Evolutionary conservation across 306 rosid species (phyloP).

Genomic region (Acacia confusa): DNA sequence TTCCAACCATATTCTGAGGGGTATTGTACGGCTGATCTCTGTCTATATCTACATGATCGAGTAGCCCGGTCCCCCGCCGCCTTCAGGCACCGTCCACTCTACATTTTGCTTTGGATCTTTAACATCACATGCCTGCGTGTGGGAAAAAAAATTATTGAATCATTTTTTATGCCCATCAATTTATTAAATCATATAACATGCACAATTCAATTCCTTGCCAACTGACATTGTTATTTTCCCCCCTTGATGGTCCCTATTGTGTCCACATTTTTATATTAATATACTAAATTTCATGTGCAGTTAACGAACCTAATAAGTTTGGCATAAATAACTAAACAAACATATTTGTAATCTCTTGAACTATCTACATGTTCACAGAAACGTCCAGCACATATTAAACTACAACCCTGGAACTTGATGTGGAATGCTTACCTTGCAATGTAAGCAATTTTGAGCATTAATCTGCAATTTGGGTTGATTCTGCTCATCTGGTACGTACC

Average conservation of each 20-base stretch:
- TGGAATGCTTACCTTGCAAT: conserved; percentile 77
- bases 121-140: conserved; percentile 79
- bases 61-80: conserved; percentile 95
- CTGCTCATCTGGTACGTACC: conserved; percentile 67
- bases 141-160: conserved; percentile 5
- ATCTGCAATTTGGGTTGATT: conserved; percentile 73
- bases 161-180: neutral
- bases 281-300: neutral
- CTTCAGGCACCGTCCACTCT: conserved; percentile 92
- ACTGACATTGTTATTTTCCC: neutral
- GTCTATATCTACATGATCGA: conserved; percentile 49
- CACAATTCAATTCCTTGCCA: neutral
- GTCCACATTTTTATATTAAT: neutral
- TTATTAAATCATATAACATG: conserved; percentile 18
- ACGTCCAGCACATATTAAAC: neutral
- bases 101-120: conserved; percentile 91
- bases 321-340: neutral
- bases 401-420: neutral
- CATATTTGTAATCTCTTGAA: neutral
- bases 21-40: no score
- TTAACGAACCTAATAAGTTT: neutral
- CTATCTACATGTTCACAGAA: neutral
- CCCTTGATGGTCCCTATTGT: no score
- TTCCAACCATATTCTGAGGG: neutral
- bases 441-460: conserved; percentile 93